Percentiles rank a stretch among this genome's conserved stretches.
phyloP scores from a whole-genome alignment of 2,329 filamentous ascomycete genomes.

The Calonectria pseudoreteaudii region DNA sequence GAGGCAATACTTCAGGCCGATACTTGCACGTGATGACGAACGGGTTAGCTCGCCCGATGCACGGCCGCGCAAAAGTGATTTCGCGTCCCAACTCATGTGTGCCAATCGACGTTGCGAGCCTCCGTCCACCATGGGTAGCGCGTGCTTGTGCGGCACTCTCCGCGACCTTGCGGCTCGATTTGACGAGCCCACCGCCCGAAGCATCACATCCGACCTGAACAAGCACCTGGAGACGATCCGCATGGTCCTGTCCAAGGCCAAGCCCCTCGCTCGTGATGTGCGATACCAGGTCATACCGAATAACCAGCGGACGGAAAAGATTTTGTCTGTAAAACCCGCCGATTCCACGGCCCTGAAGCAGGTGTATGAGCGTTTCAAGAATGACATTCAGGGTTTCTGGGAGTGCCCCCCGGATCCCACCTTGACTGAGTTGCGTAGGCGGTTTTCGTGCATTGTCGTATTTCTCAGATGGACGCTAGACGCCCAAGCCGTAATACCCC shows the following conservation, averaged over 20 bases:
- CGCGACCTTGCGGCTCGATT: slow-evolving; percentile 35
- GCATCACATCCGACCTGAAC: slow-evolving; percentile 41
- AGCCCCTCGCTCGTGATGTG: slow-evolving; percentile 43
- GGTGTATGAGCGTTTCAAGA: slow-evolving; percentile 23
- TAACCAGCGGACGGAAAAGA: slow-evolving; percentile 47
- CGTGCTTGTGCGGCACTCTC: slow-evolving; percentile 42
- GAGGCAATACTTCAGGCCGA: neutral
- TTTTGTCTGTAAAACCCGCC: slow-evolving; percentile 35
- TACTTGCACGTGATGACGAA: neutral
- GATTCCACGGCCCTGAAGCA: slow-evolving; percentile 27
- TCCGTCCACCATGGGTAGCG: slow-evolving; percentile 5
- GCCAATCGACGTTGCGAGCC: neutral
- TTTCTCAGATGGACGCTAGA: slow-evolving; percentile 45
- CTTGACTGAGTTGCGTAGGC: slow-evolving; percentile 42
- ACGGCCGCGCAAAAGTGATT: slow-evolving; percentile 1
- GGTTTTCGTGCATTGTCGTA: slow-evolving; percentile 45
- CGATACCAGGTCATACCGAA: slow-evolving; percentile 46
- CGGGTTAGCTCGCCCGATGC: slow-evolving; percentile 1
- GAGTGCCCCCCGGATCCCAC: slow-evolving; percentile 9
- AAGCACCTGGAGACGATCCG: slow-evolving; percentile 42
- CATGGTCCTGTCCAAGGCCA: slow-evolving; percentile 43
- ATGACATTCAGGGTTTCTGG: slow-evolving; percentile 44
- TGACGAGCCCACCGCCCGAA: slow-evolving; percentile 35
- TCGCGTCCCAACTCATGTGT: neutral
- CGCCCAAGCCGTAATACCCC: slow-evolving; percentile 32